phyloP scores from a whole-genome alignment of 2,329 filamentous ascomycete species.

The Aspergillus novofumigatus region DNA sequence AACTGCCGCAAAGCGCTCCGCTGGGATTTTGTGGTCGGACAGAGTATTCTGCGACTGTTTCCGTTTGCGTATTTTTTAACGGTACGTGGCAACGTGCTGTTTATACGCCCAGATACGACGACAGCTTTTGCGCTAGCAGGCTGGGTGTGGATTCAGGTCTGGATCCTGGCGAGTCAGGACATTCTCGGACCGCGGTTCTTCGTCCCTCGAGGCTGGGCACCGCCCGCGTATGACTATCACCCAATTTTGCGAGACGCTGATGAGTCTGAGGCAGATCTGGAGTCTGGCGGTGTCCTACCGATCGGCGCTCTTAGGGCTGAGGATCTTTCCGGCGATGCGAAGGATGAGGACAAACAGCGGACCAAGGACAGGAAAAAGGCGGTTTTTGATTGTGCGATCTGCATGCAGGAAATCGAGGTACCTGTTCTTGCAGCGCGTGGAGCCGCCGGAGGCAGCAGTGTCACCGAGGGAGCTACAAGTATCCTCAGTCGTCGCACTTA shows the following conservation, averaged over 20 bases:
- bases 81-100: conserved; percentile 73
- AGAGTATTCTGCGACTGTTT: conserved; percentile 71
- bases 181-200: conserved; percentile 86
- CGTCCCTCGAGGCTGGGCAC: conserved; percentile 63
- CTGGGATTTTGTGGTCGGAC: conserved; percentile 85
- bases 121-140: conserved; percentile 62
- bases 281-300: conserved; percentile 70
- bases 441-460: conserved; percentile 46
- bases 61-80: conserved; percentile 86
- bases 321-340: conserved; percentile 33
- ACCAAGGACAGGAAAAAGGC: conserved; percentile 50
- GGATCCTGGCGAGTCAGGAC: conserved; percentile 74
- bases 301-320: conserved; percentile 63
- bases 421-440: conserved; percentile 60
- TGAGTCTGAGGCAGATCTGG: conserved; percentile 64
- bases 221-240: conserved; percentile 82
- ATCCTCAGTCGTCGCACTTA: conserved; percentile 78
- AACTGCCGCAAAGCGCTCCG: conserved; percentile 89
- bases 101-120: conserved; percentile 63
- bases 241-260: conserved; percentile 63
- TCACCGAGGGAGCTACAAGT: conserved; percentile 48
- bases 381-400: conserved; percentile 88
- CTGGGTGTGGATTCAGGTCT: conserved; percentile 87
- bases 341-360: conserved; percentile 41
- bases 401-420: conserved; percentile 85